phyloP scores from a whole-genome alignment of 2,329 filamentous ascomycete species.

The Ophiocordyceps sinensis region DNA sequence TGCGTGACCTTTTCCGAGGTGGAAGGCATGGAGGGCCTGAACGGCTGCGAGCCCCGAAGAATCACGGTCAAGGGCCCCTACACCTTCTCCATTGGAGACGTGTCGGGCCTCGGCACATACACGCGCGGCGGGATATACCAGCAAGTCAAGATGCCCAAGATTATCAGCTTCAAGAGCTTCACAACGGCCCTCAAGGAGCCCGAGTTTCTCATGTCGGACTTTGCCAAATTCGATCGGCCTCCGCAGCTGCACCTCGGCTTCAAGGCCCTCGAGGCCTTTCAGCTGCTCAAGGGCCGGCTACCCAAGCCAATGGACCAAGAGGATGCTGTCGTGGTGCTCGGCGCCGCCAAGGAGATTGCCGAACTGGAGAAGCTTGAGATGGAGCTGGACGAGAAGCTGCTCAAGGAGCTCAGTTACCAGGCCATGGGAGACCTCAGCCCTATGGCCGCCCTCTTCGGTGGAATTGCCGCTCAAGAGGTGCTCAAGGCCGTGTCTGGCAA shows the following conservation, averaged over 20 bases:
- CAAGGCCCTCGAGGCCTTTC: conserved; percentile 82
- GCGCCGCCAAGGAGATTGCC: conserved; percentile 60
- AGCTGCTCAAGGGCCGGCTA: conserved; percentile 56
- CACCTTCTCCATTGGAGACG: conserved; percentile 92
- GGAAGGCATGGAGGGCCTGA: conserved; percentile 81
- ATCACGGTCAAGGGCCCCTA: conserved; percentile 92
- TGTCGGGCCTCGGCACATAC: conserved; percentile 76
- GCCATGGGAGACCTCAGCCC: conserved; percentile 81
- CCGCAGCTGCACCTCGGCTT: conserved; percentile 84
- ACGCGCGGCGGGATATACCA: conserved; percentile 77
- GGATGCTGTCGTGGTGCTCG: conserved; percentile 67
- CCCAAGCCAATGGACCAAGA: conserved; percentile 73
- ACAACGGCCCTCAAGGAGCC: conserved; percentile 69
- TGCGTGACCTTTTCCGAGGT: conserved; percentile 91
- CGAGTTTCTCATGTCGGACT: conserved; percentile 84
- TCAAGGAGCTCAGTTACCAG: conserved; percentile 90
- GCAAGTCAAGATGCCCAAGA: conserved; percentile 97
- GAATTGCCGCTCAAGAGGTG: conserved; percentile 84
- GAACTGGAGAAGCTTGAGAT: conserved; percentile 48
- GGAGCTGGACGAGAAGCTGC: conserved; percentile 81
- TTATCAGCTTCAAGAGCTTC: conserved; percentile 75
- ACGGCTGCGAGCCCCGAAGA: conserved; percentile 72
- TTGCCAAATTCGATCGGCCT: conserved; percentile 93
- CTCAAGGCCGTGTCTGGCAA: conserved; percentile 96
- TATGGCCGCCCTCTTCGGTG: conserved; percentile 91